Percentiles rank a stretch among this genome's conserved stretches.
These are phyloP conservation scores for Russula ochroleuca DNA, from an alignment of 768 basidiomycete species.

Conservation along the genomic window DNA sequence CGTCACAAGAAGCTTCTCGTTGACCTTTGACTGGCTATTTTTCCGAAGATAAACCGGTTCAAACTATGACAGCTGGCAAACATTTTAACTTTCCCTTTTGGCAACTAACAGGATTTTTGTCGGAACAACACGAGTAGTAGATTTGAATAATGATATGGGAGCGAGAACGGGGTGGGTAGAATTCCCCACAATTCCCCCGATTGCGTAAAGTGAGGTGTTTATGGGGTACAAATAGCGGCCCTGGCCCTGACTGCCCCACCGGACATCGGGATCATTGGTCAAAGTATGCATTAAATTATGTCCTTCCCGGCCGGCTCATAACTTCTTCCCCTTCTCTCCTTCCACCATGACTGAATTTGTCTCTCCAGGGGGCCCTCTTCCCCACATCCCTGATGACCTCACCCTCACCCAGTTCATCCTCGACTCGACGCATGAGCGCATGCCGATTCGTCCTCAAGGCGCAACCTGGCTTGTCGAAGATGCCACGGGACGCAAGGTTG, in stretches of 20 bases:
- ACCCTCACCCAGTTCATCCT: constrained; percentile 30
- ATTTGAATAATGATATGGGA: too few species aligned
- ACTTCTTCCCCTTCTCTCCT: not conserved
- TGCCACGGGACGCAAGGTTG: constrained; percentile 36
- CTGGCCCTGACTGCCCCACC: not conserved
- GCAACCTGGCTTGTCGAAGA: constrained; percentile 44
- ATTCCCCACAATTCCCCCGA: not conserved
- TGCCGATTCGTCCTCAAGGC: constrained; percentile 15
- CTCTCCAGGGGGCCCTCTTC: constrained; percentile 11
- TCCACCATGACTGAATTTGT: constrained; percentile 24
- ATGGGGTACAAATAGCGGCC: not conserved
- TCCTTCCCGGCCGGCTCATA: not conserved
- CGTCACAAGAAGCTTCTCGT: too few species aligned
- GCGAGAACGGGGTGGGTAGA: too few species aligned
- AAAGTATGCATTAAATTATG: not conserved
- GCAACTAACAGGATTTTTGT: too few species aligned
- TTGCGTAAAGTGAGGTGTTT: not conserved
- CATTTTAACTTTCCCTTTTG: not conserved
- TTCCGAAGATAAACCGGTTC: too few species aligned
- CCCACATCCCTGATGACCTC: constrained; percentile 29
- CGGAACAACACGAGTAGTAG: too few species aligned
- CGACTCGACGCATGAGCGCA: constrained; percentile 26
- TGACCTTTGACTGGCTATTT: too few species aligned
- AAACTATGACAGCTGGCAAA: not conserved
- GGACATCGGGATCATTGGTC: not conserved